phyloP scores from a whole-genome alignment of 257 asterid species.

The Salvia splendens region DNA sequence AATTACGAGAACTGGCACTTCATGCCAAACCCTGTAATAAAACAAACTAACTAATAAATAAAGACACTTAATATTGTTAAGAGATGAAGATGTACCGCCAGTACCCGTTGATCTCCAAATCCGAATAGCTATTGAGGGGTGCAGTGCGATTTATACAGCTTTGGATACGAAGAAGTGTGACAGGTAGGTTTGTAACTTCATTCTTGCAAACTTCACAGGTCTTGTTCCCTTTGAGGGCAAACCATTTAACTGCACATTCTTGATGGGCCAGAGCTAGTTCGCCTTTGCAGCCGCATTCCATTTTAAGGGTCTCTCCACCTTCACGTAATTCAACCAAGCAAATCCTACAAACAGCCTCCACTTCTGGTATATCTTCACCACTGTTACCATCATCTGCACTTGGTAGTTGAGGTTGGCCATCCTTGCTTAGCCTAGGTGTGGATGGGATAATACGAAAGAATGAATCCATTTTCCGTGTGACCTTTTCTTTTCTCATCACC shows the following conservation, averaged over 20 bases:
- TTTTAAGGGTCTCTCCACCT: constrained; percentile 90
- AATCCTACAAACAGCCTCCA: constrained; percentile 87
- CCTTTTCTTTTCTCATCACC: constrained; percentile 52
- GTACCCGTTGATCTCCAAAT: constrained; percentile 72
- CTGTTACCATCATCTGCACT: constrained; percentile 55
- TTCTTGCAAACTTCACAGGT: constrained; percentile 88
- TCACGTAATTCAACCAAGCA: constrained; percentile 83
- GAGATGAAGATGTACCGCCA: constrained; percentile 45
- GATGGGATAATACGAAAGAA: constrained; percentile 82
- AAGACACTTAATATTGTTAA: no score
- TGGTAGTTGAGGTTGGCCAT: constrained; percentile 39
- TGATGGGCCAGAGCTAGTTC: constrained; percentile 91
- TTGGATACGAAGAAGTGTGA: constrained; percentile 84
- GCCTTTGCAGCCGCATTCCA: constrained; percentile 98
- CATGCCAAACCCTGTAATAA: constrained; percentile 79
- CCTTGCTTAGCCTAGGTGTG: constrained; percentile 58
- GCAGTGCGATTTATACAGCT: constrained; percentile 47
- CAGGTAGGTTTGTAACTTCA: constrained; percentile 78
- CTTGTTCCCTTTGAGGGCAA: constrained; percentile 83
- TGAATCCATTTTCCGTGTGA: constrained; percentile 54
- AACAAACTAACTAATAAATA: neutral
- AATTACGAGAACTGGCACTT: constrained; percentile 83
- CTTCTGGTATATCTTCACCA: constrained; percentile 85
- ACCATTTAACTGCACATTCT: constrained; percentile 93
- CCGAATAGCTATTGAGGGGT: constrained; percentile 32